Evolutionary conservation across 2,329 filamentous ascomycete species (phyloP).

Genomic region (Fusarium marasasianum): DNA sequence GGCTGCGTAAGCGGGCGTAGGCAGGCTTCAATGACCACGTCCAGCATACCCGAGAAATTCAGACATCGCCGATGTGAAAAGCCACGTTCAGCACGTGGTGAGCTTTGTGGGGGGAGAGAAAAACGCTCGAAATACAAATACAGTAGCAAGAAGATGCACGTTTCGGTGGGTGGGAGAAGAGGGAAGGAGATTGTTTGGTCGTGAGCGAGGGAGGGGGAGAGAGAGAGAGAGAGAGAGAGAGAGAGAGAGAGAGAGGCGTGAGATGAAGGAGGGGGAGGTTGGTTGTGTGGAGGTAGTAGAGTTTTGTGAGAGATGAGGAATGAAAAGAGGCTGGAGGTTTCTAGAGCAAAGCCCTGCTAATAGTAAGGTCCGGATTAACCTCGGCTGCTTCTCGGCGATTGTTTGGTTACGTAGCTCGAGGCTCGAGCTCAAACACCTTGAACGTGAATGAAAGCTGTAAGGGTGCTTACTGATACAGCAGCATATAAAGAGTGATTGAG

Average conservation of each 20-base stretch:
- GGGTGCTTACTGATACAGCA: not conserved
- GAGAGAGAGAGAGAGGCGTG: slow-evolving; percentile 23
- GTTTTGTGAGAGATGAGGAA: slow-evolving; percentile 47
- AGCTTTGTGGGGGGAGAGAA: slow-evolving; percentile 38
- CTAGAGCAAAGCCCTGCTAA: slow-evolving; percentile 38
- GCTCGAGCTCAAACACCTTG: not conserved
- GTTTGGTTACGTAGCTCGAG: slow-evolving; percentile 17
- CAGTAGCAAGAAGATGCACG: slow-evolving; percentile 32
- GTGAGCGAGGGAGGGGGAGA: not conserved
- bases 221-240: not conserved
- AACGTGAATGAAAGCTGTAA: not conserved
- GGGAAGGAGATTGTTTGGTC: slow-evolving; percentile 16
- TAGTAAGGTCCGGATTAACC: slow-evolving; percentile 30
- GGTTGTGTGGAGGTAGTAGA: slow-evolving; percentile 45
- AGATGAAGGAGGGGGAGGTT: slow-evolving; percentile 35
- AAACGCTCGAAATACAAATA: slow-evolving; percentile 36
- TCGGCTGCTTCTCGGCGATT: slow-evolving; percentile 38
- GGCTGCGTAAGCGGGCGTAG: slow-evolving; percentile 46
- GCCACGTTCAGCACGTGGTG: slow-evolving; percentile 55
- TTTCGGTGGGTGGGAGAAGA: slow-evolving; percentile 18
- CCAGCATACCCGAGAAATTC: slow-evolving; percentile 67
- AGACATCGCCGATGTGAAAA: slow-evolving; percentile 58
- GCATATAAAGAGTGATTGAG: not conserved
- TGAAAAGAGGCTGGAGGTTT: slow-evolving; percentile 45
- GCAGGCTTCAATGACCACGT: slow-evolving; percentile 40